A percentile compares a stretch with the other conserved stretches of the same genome.
These are phyloP conservation scores for Irpex rosettiformis DNA, from an alignment of 1,284 basidiomycete species.

Conservation along the genomic window DNA sequence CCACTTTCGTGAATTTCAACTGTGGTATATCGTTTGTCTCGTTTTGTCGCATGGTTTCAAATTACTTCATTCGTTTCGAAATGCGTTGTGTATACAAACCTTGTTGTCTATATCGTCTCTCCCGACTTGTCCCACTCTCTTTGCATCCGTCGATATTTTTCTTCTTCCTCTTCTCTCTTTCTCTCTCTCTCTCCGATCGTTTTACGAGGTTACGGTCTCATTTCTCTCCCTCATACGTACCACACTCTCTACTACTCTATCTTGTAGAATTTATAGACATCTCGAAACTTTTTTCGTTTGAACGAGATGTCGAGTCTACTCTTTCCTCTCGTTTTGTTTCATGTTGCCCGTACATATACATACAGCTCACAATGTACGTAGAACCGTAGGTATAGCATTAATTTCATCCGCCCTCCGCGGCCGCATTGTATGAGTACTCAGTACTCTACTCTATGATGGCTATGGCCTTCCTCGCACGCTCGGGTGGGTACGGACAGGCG, in stretches of 20 bases:
- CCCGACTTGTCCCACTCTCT: not conserved
- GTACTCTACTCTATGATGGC: no score
- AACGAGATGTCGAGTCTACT: not conserved
- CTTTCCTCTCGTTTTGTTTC: not conserved
- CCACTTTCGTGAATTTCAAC: not conserved
- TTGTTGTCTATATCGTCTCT: not conserved
- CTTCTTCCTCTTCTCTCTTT: no score
- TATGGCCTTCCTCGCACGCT: not conserved
- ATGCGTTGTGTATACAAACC: no score
- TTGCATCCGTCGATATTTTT: not conserved
- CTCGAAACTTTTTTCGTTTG: not conserved
- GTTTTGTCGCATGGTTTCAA: not conserved
- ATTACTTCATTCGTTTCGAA: not conserved
- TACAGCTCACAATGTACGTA: not conserved
- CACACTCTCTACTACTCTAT: not conserved
- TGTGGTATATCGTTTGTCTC: not conserved
- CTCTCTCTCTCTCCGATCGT: no score
- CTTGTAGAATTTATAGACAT: not conserved
- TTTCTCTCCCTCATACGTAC: not conserved
- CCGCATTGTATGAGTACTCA: not conserved
- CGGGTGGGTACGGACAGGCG: not conserved
- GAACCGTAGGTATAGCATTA: not conserved
- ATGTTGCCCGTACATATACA: not conserved
- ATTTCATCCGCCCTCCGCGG: not conserved
- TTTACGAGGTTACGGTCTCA: not conserved